A percentile compares a stretch with the other conserved stretches of the same genome.
phyloP scores from a whole-genome alignment of 257 asterid genomes.

The Plantago elongata region DNA sequence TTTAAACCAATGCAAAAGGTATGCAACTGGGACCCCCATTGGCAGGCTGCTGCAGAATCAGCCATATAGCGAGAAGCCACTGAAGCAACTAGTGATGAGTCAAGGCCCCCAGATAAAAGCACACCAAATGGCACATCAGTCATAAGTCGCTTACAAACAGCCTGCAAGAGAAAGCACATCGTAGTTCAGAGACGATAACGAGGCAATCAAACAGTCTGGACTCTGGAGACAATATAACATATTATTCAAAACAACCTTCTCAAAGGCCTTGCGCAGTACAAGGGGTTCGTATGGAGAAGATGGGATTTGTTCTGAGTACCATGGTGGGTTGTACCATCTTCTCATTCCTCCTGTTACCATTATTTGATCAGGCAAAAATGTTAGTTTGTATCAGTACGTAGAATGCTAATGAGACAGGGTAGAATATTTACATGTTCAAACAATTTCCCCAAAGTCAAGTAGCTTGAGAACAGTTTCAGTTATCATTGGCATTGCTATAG shows the following conservation, averaged over 20 bases:
- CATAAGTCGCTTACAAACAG: conserved; percentile 93
- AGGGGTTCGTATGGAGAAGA: conserved; percentile 68
- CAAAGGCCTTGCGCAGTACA: conserved; percentile 79
- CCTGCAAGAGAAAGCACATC: conserved; percentile 37
- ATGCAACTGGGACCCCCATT: conserved; percentile 90
- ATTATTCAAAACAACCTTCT: conserved; percentile 59
- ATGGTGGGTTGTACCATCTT: conserved; percentile 97
- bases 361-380: conserved; percentile 16
- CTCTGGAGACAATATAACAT: background rate
- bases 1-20: conserved; percentile 85
- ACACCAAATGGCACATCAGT: conserved; percentile 99
- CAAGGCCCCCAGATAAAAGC: conserved; percentile 96
- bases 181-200: background rate
- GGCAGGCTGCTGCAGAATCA: conserved; percentile 57
- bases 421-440: background rate
- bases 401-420: conserved; percentile 16
- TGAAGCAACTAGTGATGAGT: conserved; percentile 97
- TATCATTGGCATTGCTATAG: too few species aligned
- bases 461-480: too few species aligned
- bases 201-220: too few species aligned
- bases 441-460: background rate
- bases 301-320: conserved; percentile 81
- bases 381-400: conserved; percentile 14
- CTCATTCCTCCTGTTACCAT: conserved; percentile 62
- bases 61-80: conserved; percentile 89